Evolutionary conservation across 1,284 basidiomycete genomes (phyloP).

Genomic region (Athelia psychrophila): DNA sequence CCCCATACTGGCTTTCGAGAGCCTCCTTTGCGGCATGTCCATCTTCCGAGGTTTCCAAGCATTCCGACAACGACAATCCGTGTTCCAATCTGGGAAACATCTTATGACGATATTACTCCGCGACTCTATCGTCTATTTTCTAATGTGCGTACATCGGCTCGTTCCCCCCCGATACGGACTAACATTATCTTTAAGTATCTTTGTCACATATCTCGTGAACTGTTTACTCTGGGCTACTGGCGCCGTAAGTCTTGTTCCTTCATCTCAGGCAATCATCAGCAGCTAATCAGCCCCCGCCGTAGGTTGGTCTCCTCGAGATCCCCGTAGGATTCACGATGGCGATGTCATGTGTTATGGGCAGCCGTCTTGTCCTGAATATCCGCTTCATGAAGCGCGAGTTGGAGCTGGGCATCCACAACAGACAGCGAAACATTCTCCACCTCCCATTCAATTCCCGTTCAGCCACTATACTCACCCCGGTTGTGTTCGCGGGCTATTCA

Average conservation of each 20-base stretch:
- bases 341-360: slow-evolving; percentile 53
- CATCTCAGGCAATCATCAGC: no score
- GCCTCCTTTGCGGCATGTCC: slow-evolving; percentile 46
- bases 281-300: no score
- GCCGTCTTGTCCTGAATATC: slow-evolving; percentile 53
- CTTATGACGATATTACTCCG: slow-evolving; percentile 49
- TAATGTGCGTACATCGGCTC: slow-evolving; percentile 39
- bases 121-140: slow-evolving; percentile 54
- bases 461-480: background rate
- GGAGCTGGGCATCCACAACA: slow-evolving; percentile 12
- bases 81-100: slow-evolving; percentile 39
- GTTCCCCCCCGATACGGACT: background rate
- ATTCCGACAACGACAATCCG: slow-evolving; percentile 29
- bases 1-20: slow-evolving; percentile 52
- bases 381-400: slow-evolving; percentile 37
- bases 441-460: background rate
- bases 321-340: slow-evolving; percentile 56
- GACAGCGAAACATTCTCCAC: background rate
- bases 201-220: background rate
- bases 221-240: background rate
- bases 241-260: slow-evolving; percentile 8
- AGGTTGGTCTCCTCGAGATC: slow-evolving; percentile 54
- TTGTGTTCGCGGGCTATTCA: background rate
- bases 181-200: background rate
- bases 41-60: slow-evolving; percentile 44